Evolutionary conservation across 177 flowering plant genomes (phyloP).

Genomic region (Tripterygium wilfordii): DNA sequence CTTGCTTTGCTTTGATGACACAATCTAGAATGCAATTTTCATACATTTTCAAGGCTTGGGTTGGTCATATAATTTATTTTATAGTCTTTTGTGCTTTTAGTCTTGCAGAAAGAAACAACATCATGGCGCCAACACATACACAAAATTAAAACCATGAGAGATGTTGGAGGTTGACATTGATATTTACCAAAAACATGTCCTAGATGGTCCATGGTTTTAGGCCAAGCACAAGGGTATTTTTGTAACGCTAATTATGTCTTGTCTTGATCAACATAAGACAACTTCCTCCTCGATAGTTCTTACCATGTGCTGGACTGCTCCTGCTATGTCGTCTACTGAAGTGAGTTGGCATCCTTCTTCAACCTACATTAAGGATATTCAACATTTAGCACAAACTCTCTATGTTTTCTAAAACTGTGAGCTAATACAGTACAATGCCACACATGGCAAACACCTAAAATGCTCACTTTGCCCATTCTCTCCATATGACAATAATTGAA

Average conservation of each 20-base stretch:
- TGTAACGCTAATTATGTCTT: neutral
- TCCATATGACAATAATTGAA: neutral
- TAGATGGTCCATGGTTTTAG: too few relatives aligned
- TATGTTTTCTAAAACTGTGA: slow-evolving; percentile 2
- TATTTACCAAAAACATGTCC: too few relatives aligned
- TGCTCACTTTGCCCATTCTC: neutral
- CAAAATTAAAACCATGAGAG: too few relatives aligned
- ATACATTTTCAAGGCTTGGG: too few relatives aligned
- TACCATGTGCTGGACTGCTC: slow-evolving; percentile 78
- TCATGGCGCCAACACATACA: too few relatives aligned
- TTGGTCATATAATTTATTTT: too few relatives aligned
- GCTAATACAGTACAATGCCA: neutral
- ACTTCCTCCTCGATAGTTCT: slow-evolving; percentile 57
- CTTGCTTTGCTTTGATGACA: too few relatives aligned
- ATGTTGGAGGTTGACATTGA: too few relatives aligned
- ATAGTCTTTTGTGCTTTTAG: too few relatives aligned
- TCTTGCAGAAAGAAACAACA: too few relatives aligned
- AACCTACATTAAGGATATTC: slow-evolving; percentile 44
- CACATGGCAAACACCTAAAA: slow-evolving; percentile 2
- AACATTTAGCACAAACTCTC: slow-evolving; percentile 1
- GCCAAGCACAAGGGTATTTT: too few relatives aligned
- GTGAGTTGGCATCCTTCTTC: slow-evolving; percentile 77
- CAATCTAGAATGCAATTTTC: too few relatives aligned
- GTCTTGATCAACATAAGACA: slow-evolving; percentile 12
- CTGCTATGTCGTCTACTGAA: slow-evolving; percentile 80